phyloP scores from a whole-genome alignment of 2,329 filamentous ascomycete genomes.

The Colletotrichum gigasporum region DNA sequence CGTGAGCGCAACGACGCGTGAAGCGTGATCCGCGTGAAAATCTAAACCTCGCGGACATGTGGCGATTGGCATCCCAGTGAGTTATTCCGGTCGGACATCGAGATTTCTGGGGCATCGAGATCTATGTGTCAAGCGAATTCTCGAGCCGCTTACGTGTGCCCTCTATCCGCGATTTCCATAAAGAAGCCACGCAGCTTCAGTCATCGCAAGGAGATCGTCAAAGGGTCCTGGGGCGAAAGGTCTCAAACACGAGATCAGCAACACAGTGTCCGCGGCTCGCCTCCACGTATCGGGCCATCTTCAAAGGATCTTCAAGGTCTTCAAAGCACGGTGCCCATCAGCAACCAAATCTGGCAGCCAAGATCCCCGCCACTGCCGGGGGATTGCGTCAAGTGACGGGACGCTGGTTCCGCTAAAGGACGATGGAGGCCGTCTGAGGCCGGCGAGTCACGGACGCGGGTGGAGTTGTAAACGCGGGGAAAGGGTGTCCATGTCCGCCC shows the following conservation, averaged over 20 bases:
- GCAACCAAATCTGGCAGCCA: background rate
- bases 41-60: background rate
- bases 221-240: constrained; percentile 5
- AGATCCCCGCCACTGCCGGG: background rate
- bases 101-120: too few relatives aligned
- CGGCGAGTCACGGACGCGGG: constrained; percentile 9
- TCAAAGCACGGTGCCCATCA: background rate
- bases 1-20: too few relatives aligned
- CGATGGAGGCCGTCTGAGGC: background rate
- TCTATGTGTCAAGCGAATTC: background rate
- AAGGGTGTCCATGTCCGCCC: background rate
- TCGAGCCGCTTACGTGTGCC: background rate
- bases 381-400: background rate
- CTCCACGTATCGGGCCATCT: background rate
- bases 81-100: background rate
- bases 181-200: background rate
- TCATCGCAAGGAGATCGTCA: background rate
- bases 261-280: background rate
- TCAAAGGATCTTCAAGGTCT: background rate
- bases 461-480: constrained; percentile 20
- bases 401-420: background rate
- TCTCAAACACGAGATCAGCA: background rate
- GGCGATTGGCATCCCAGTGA: background rate
- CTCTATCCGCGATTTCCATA: background rate
- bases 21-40: too few relatives aligned